Evolutionary conservation across 1,284 basidiomycete species (phyloP), one percentile per base, ranked within the genome.

Genomic region (Vanrija sp.): DNA sequence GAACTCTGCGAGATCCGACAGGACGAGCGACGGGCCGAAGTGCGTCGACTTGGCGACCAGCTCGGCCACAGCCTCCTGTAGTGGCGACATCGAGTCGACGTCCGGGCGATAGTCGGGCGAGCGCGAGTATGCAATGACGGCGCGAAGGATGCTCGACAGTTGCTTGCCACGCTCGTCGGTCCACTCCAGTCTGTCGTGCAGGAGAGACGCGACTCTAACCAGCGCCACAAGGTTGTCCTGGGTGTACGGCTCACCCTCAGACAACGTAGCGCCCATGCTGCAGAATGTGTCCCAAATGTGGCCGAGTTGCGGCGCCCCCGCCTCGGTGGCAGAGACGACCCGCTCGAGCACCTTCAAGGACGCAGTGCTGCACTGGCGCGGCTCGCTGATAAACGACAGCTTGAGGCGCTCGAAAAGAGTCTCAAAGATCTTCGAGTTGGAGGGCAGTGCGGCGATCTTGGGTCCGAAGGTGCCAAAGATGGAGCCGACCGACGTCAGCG

Each of bases 101-200:
- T 98, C 94, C 5, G 88, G 85, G 45, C 89, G 80, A 68, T 89
- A 93, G 67, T 95, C 91, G 4, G 86, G 85, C 1, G 89, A 94
- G 54, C 80, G 80, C 1, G 84, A 78, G 68, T 96, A 97, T 0
- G 87, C 88, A 56, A 95, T 77, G 45, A 89, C 82, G 5, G 83
- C 84, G 78, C 91, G 91, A 50, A 95, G 75, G 45, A 93, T 86
- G 14, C 76, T 77, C 78, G 94, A 85, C 38, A 97, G 76, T 12
- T 83, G 79, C 16, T 81, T 77, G 18, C 69, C 23, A 80, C 72
- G 87, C 84, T 88, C 65, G 85, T 86, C n/a, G 60, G 49, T 48
- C 61, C 61, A 53, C 10, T 54, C 41, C 4, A 67, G 49, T 37
- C 66, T 56, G 41, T 61, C 56, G 49, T 72, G 67, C 25, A 75